Percentiles rank a stretch among this genome's conserved stretches.
phyloP scores from a whole-genome alignment of 352 stramenopile species.

The Globisporangium viniferum region DNA sequence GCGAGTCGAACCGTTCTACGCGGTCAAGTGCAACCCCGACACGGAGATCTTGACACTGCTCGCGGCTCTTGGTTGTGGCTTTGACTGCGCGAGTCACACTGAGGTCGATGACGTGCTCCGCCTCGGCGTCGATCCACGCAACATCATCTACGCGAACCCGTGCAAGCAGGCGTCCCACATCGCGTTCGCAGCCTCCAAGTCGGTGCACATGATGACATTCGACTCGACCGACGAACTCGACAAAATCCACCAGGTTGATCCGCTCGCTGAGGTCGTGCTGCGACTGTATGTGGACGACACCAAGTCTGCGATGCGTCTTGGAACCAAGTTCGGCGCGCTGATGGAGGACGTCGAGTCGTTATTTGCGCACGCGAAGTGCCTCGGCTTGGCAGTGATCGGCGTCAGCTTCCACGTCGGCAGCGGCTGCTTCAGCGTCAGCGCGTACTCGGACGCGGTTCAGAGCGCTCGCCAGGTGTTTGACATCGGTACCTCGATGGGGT shows the following conservation, averaged over 20 bases:
- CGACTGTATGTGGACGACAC: conserved; percentile 93
- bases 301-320: conserved; percentile 84
- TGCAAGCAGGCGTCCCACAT: conserved; percentile 93
- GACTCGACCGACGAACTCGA: conserved; percentile 91
- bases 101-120: conserved; percentile 88
- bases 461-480: conserved; percentile 89
- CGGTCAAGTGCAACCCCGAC: conserved; percentile 96
- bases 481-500: conserved; percentile 81
- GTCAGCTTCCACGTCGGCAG: conserved; percentile 95
- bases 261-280: conserved; percentile 82
- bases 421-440: conserved; percentile 88
- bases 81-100: conserved; percentile 90
- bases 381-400: conserved; percentile 86
- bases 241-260: conserved; percentile 90
- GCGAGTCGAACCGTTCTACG: conserved; percentile 90
- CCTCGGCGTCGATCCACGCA: conserved; percentile 42
- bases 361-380: conserved; percentile 75
- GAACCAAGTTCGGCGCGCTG: conserved; percentile 93
- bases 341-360: conserved; percentile 87
- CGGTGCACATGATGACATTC: conserved; percentile 91
- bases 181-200: conserved; percentile 65
- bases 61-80: conserved; percentile 69
- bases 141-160: conserved; percentile 96
- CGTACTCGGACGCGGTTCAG: conserved; percentile 89
- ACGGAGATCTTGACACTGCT: conserved; percentile 58